phyloP scores from a whole-genome alignment of 1,284 basidiomycete genomes.

The Ustilago hordei region DNA sequence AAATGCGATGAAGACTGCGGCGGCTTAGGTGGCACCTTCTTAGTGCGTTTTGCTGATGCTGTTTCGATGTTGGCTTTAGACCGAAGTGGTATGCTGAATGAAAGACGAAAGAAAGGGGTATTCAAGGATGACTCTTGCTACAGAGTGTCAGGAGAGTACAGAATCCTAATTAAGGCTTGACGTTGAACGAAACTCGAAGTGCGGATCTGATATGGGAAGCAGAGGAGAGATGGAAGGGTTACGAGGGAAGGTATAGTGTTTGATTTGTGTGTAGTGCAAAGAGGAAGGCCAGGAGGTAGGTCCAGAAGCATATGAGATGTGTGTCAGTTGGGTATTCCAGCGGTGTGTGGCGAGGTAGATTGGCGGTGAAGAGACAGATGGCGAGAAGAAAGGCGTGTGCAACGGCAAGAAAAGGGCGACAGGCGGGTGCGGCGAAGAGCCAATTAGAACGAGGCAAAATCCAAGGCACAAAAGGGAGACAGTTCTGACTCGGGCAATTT shows the following conservation, averaged over 20 bases:
- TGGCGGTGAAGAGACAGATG: background rate
- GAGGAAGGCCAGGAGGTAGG: background rate
- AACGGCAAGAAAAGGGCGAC: background rate
- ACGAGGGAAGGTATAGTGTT: background rate
- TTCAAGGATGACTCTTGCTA: slow-evolving; percentile 42
- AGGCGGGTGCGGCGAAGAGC: slow-evolving; percentile 9
- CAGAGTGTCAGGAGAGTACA: slow-evolving; percentile 33
- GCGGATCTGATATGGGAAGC: slow-evolving; percentile 16
- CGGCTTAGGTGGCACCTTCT: slow-evolving; percentile 8
- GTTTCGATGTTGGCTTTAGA: background rate
- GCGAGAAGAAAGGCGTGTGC: background rate
- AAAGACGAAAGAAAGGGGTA: slow-evolving; percentile 24
- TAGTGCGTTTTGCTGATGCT: slow-evolving; percentile 80
- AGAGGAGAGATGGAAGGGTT: slow-evolving; percentile 1
- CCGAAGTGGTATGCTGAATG: slow-evolving; percentile 15
- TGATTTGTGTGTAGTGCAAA: slow-evolving; percentile 1
- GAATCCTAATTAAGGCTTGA: slow-evolving; percentile 34
- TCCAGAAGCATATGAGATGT: slow-evolving; percentile 9
- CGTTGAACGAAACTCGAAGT: slow-evolving; percentile 36
- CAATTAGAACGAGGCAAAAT: slow-evolving; percentile 26
- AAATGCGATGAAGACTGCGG: slow-evolving; percentile 14
- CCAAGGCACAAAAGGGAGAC: background rate
- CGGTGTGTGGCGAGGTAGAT: background rate
- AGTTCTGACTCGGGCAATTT: slow-evolving; percentile 35
- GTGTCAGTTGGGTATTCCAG: slow-evolving; percentile 24